Evolutionary conservation across 2,329 filamentous ascomycete genomes (phyloP).

Genomic region (Thelonectria olida): DNA sequence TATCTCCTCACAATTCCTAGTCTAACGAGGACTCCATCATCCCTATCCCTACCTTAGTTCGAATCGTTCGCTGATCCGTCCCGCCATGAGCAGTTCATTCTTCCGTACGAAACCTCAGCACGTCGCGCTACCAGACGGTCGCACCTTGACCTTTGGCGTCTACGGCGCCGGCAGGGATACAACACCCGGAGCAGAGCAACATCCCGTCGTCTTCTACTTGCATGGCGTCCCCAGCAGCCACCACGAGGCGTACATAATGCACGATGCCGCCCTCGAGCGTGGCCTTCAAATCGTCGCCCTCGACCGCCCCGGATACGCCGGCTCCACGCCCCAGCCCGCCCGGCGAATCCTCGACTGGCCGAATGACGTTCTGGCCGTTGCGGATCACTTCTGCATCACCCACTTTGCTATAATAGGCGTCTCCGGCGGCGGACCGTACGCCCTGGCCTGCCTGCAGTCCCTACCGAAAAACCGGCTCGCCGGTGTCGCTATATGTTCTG

Average conservation of each 20-base stretch:
- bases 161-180: neutral
- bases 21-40: neutral
- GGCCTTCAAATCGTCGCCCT: neutral
- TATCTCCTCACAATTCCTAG: neutral
- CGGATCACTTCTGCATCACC: constrained; percentile 30
- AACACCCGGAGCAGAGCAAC: neutral
- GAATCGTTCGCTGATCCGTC: neutral
- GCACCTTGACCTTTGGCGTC: neutral
- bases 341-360: constrained; percentile 5
- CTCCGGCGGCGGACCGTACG: constrained; percentile 44
- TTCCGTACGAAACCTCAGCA: neutral
- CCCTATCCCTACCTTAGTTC: neutral
- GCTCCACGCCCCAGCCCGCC: neutral
- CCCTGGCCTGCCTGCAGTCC: constrained; percentile 37
- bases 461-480: constrained; percentile 18
- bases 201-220: neutral
- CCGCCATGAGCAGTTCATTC: neutral
- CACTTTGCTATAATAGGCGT: constrained; percentile 40
- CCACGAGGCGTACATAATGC: neutral
- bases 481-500: constrained; percentile 20
- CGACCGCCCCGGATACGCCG: constrained; percentile 6
- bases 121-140: neutral
- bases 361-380: constrained; percentile 29
- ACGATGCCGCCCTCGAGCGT: neutral
- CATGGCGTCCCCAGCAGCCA: neutral